Evolutionary conservation across 768 basidiomycete genomes (phyloP), one percentile per base, ranked within the genome.

Genomic region (Amanita muscaria): DNA sequence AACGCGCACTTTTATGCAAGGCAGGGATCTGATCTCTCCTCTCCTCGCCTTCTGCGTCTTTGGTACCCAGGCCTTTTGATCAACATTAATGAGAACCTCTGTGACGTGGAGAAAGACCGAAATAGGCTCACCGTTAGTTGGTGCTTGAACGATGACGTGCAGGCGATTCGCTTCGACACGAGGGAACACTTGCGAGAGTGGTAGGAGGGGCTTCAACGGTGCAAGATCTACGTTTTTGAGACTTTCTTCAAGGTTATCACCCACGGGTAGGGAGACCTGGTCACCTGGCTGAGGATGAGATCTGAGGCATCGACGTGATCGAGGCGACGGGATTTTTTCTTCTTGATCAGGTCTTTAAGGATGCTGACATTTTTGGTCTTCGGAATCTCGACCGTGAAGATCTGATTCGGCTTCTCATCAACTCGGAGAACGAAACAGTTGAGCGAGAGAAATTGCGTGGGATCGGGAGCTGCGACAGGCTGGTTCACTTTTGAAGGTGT

Each of bases 1-100:
- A 40, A 40, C 39, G n/a, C 39, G 24, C 39, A 40, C 39, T 40
- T 40, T 40, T 18, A 29, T 29, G 39, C 39, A 40, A 40, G 24
- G 39, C 23, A 27, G 39, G 25, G 39, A 40, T 40, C 39, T 29
- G 39, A 29, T 40, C 39, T 40, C 39, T 40, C 39, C 15, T 40
- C 39, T 40, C 39, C 39, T 27, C 39, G 24, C 27, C 39, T 40
- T 24, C 27, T 29, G 27, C 27, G 12, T 29, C 27, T 29, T 29
- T 29, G 25, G 23, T 29, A 40, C 39, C 39, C 23, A 40, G 24
- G 39, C 39, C 25, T 23, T 38, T 8, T 38, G 37, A 38, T 19
- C 38, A 12, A 25, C 38, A 39, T 39, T 23, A 39, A 39, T 39
- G 38, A 39, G 23, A 25, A 4, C n/a, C 10, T 39, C 38, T 39